These are phyloP conservation scores for Obba rivulosa DNA, from an alignment of 768 basidiomycete species.

Conservation along the genomic window DNA sequence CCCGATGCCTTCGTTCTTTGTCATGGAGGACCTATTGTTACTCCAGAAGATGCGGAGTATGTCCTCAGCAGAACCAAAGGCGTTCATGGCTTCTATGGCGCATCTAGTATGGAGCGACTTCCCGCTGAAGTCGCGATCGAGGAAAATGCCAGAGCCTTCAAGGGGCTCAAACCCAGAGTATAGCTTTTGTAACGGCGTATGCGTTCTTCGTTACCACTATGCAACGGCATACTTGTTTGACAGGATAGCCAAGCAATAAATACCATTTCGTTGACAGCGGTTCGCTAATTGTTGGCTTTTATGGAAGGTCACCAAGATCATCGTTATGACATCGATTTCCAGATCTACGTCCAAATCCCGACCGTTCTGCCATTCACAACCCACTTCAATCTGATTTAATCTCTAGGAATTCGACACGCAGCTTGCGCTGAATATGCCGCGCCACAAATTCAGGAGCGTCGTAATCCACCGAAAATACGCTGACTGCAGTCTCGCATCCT, in stretches of 20 bases:
- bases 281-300: too few relatives aligned
- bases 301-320: too few relatives aligned
- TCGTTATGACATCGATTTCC: too few relatives aligned
- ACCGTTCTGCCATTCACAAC: too few relatives aligned
- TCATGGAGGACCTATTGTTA: constrained; percentile 14
- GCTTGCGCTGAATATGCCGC: constrained; percentile 14
- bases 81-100: constrained; percentile 16
- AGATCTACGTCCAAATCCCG: too few relatives aligned
- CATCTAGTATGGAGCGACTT: constrained; percentile 15
- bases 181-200: too few relatives aligned
- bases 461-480: constrained; percentile 26
- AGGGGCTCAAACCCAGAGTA: constrained; percentile 3
- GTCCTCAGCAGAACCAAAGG: constrained; percentile 12
- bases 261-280: too few relatives aligned
- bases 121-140: constrained; percentile 13
- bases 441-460: constrained; percentile 24
- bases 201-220: too few relatives aligned
- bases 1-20: constrained; percentile 13
- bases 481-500: constrained; percentile 22
- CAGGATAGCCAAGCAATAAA: too few relatives aligned
- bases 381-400: background rate
- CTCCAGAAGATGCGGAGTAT: constrained; percentile 12
- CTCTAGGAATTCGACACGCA: constrained; percentile 1
- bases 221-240: too few relatives aligned
- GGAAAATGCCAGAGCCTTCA: constrained; percentile 14